Evolutionary conservation across 176 grass and related monocot genomes (phyloP).

Genomic region (Carex kokanica): DNA sequence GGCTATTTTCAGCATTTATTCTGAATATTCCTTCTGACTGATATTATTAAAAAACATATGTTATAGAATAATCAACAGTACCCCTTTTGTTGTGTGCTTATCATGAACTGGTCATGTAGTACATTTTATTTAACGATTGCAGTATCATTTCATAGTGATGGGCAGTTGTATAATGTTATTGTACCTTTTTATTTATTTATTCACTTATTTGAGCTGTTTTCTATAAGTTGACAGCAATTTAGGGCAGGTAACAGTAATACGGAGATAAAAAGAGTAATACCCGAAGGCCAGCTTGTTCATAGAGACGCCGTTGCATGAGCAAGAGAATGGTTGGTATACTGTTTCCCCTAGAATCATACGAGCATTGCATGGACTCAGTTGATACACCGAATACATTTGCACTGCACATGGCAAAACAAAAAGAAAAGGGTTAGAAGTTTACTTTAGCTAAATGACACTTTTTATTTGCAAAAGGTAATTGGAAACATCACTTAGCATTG

Average conservation of each 20-base stretch:
- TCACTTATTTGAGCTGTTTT: neutral
- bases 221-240: neutral
- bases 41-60: constrained; percentile 12
- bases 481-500: neutral
- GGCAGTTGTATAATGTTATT: neutral
- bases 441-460: neutral
- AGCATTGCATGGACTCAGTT: constrained; percentile 74
- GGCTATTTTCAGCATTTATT: constrained; percentile 75
- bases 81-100: neutral
- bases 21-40: constrained; percentile 87
- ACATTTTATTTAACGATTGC: neutral
- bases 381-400: constrained; percentile 74
- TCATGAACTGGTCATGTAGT: neutral
- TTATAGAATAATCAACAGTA: neutral
- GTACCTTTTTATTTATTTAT: neutral
- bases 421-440: constrained; percentile 1
- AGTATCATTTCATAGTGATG: neutral
- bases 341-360: constrained; percentile 81
- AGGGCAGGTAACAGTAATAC: neutral
- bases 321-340: constrained; percentile 75
- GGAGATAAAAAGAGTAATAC: constrained; percentile 21
- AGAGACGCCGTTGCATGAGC: constrained; percentile 66
- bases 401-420: constrained; percentile 42
- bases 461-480: neutral
- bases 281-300: constrained; percentile 58